Base-by-base conservation (phyloP, 164 flowering plant genomes). In the Vitis amurensis region DNA sequence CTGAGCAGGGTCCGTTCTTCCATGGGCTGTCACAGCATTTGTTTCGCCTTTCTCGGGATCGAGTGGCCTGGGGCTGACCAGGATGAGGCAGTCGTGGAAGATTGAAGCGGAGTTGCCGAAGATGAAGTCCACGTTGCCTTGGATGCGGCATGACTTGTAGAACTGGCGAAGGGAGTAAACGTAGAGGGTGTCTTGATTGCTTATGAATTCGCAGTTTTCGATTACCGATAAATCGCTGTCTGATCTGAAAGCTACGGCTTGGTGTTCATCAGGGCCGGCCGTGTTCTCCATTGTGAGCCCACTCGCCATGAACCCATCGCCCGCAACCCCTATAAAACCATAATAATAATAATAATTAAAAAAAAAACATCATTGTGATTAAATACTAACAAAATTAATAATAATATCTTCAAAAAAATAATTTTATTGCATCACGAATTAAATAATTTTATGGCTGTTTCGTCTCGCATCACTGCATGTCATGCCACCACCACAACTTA, bases 321-420 rank as follows among this genome's bases (percentile, higher is more conserved):
- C 44, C 48, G 68, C 3, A 16, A 89, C 86, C 30, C 85, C 96
- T 88, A 82, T 56, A 37, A 37, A 37, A 37, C 44, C 4, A 31
- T 3, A 31, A 31, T 3, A 31, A 31, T 31, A 31, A 31, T 3
- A 31, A 31, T 31, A 31, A 6, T 31, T 31, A 0, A 3, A 31
- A 31, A 31, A 6, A 37, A 37, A 3, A 37, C 44, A 37, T 37
- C 44, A 4, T 37, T 3, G 44, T 37, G 2, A 37, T 37, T 37
- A 37, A 37, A 3, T 37, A 23, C 27, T 23, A 23, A 23, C 27
- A 37, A 37, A 37, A 37, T 37, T 6, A 37, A 3, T 6, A 37
- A 4, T 37, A 6, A 37, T 2, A 3, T 3, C 44, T 6, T 3
- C 44, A 37, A 37, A 37, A 37, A 37, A 37, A 4, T 37, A 23